Evolutionary conservation across 108 stramenopile species (phyloP).

Genomic region (Fragilaria crotonensis): DNA sequence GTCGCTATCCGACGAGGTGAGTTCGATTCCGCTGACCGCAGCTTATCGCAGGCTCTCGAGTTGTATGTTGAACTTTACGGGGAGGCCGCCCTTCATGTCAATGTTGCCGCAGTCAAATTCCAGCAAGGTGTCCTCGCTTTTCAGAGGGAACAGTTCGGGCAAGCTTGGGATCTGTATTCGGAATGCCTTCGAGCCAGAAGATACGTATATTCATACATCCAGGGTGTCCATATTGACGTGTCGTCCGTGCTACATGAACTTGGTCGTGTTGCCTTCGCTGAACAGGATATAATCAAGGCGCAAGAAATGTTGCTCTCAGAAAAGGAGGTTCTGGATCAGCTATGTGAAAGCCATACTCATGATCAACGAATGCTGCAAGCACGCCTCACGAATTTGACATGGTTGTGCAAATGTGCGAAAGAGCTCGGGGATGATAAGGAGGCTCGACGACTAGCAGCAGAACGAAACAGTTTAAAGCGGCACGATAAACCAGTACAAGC

Average conservation of each 20-base stretch:
- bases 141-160: slow-evolving; percentile 45
- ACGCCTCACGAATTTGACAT: slow-evolving; percentile 51
- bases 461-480: slow-evolving; percentile 24
- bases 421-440: slow-evolving; percentile 35
- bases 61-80: slow-evolving; percentile 54
- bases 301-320: slow-evolving; percentile 36
- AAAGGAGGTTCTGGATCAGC: slow-evolving; percentile 26
- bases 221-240: slow-evolving; percentile 45
- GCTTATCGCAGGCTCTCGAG: slow-evolving; percentile 46
- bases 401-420: slow-evolving; percentile 57
- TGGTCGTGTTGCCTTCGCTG: slow-evolving; percentile 43
- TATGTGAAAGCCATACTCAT: slow-evolving; percentile 30
- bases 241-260: slow-evolving; percentile 57
- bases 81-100: slow-evolving; percentile 48
- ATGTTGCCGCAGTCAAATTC: slow-evolving; percentile 60
- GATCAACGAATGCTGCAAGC: slow-evolving; percentile 39
- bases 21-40: slow-evolving; percentile 39
- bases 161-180: slow-evolving; percentile 39
- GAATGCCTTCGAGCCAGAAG: slow-evolving; percentile 42
- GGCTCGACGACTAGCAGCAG: slow-evolving; percentile 14
- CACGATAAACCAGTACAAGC: not conserved
- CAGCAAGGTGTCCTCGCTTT: slow-evolving; percentile 58
- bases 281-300: slow-evolving; percentile 24
- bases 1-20: slow-evolving; percentile 52
- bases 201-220: slow-evolving; percentile 56